Evolutionary conservation across 176 grass and related monocot species (phyloP).

Genomic region (Musa acuminata): DNA sequence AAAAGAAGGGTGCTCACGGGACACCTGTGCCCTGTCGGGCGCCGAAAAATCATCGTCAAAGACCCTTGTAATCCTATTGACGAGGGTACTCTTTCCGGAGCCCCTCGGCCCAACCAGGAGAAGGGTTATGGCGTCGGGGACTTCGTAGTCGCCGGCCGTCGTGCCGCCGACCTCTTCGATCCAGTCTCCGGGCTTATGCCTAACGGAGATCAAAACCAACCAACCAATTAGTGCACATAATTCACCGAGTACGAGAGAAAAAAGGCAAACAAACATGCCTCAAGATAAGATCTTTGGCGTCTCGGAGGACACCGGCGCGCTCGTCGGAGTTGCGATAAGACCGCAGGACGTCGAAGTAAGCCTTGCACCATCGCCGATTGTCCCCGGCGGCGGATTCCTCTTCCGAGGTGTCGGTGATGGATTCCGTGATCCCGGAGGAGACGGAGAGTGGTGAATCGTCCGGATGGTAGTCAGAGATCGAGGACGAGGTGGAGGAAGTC

Average conservation of each 20-base stretch:
- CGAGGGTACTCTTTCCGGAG: constrained; percentile 66
- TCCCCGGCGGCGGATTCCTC: not conserved
- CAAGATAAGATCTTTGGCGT: constrained; percentile 38
- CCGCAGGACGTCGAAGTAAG: not conserved
- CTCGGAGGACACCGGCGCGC: constrained; percentile 20
- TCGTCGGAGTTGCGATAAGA: too few species aligned
- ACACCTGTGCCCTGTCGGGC: constrained; percentile 32
- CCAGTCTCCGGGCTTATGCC: constrained; percentile 63
- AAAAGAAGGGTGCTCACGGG: constrained; percentile 30
- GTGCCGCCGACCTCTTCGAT: constrained; percentile 35
- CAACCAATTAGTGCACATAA: not conserved
- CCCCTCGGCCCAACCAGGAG: constrained; percentile 68
- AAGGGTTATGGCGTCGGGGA: constrained; percentile 56
- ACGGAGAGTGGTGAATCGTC: not conserved
- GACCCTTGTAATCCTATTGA: constrained; percentile 50
- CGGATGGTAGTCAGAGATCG: not conserved
- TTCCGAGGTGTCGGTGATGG: constrained; percentile 13
- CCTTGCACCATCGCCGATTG: not conserved
- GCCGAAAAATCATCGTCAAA: constrained; percentile 52
- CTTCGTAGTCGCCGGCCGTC: constrained; percentile 37
- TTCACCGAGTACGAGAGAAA: not conserved
- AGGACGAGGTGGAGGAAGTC: not conserved
- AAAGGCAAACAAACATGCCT: constrained; percentile 20
- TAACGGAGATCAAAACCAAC: constrained; percentile 2
- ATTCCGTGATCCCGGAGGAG: constrained; percentile 6